These are phyloP conservation scores for Akebia trifoliata DNA, from an alignment of 164 flowering plant species.

Conservation along the genomic window DNA sequence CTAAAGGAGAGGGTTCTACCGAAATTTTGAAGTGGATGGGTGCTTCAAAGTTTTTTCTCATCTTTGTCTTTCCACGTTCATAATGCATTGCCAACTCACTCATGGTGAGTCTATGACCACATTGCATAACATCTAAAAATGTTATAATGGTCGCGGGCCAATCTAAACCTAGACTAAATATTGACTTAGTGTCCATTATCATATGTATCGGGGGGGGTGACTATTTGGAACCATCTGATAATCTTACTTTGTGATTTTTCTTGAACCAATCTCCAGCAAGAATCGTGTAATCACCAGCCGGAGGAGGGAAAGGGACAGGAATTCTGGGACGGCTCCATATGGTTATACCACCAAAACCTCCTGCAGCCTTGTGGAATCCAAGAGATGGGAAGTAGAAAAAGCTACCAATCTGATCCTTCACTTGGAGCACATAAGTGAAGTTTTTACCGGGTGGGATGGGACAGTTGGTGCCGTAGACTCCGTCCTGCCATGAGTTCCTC, in stretches of 20 bases:
- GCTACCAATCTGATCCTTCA: slow-evolving; percentile 90
- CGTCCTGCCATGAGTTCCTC: slow-evolving; percentile 96
- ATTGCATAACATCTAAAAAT: no score
- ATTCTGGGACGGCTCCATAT: slow-evolving; percentile 75
- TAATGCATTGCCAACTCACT: no score
- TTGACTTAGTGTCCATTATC: no score
- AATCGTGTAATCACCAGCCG: slow-evolving; percentile 68
- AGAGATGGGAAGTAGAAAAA: slow-evolving; percentile 88
- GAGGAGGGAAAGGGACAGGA: slow-evolving; percentile 88
- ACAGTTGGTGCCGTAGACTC: slow-evolving; percentile 79
- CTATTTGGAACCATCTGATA: background rate
- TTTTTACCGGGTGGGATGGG: slow-evolving; percentile 90
- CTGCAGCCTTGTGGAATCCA: slow-evolving; percentile 83
- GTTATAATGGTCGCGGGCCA: no score
- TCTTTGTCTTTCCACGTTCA: no score
- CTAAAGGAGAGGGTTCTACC: no score
- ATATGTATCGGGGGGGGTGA: no score
- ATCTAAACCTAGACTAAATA: no score
- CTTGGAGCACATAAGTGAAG: slow-evolving; percentile 83
- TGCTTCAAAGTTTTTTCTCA: no score
- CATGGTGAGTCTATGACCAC: no score
- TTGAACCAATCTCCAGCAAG: slow-evolving; percentile 95
- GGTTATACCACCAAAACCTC: slow-evolving; percentile 76
- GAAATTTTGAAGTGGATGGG: no score
- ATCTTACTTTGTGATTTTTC: slow-evolving; percentile 55